Conservation (phyloP, 164 flowering plant genomes). For the Litsea cubeba region DNA sequence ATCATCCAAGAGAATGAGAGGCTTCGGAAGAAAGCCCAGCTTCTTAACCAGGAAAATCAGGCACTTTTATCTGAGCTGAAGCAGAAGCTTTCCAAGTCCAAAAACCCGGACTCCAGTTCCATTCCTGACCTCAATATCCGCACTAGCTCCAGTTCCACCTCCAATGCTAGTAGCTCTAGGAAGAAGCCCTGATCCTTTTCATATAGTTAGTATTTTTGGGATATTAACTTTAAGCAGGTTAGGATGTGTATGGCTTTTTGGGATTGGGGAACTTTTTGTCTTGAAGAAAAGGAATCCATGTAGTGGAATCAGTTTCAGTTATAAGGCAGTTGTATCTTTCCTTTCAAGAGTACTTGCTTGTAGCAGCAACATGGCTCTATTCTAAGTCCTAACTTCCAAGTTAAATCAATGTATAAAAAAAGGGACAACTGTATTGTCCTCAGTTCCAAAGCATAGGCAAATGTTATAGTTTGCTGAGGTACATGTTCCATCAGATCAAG, state of each 20-base stretch:
- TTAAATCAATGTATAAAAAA: too few species aligned
- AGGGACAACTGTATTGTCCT: too few species aligned
- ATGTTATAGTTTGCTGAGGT: not conserved
- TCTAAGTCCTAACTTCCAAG: too few species aligned
- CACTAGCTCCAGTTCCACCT: constrained; percentile 13
- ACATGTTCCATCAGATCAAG: not conserved
- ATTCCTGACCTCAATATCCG: constrained; percentile 7
- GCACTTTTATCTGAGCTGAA: constrained; percentile 43
- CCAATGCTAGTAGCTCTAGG: constrained; percentile 25
- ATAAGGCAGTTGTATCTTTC: constrained; percentile 8
- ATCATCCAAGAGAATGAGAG: constrained; percentile 54
- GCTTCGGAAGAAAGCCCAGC: constrained; percentile 54
- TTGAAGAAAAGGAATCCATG: constrained; percentile 2
- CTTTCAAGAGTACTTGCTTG: not conserved
- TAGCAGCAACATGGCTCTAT: not conserved
- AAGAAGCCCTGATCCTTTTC: constrained; percentile 25
- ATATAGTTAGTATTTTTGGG: not conserved
- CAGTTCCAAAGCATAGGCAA: not conserved
- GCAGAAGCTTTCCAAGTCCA: constrained; percentile 21
- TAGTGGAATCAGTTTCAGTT: constrained; percentile 12
- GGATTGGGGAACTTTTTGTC: not conserved
- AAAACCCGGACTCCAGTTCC: not conserved
- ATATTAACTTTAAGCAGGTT: too few species aligned
- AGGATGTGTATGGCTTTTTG: not conserved
- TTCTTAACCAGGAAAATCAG: constrained; percentile 55